These are phyloP conservation scores for Tympanopsis confertula DNA, from an alignment of 2,329 filamentous ascomycete genomes.

Conservation along the genomic window DNA sequence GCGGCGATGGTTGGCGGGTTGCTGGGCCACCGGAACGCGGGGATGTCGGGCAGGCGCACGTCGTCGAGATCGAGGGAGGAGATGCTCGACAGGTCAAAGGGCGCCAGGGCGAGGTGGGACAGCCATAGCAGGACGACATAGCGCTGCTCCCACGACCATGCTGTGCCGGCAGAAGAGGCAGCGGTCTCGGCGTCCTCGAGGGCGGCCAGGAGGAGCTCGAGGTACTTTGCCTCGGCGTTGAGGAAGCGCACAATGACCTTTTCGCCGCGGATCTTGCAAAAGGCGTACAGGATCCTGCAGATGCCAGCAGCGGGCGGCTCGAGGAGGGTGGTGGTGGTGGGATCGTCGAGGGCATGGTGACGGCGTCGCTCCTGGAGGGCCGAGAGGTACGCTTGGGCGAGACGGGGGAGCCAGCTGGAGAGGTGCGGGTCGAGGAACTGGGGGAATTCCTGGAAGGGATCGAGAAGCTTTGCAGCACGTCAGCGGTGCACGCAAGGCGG, in stretches of 20 bases:
- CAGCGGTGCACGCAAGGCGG: constrained; percentile 5
- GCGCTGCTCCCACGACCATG: constrained; percentile 72
- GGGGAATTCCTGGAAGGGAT: constrained; percentile 89
- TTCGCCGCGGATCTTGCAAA: constrained; percentile 88
- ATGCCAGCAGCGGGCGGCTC: constrained; percentile 58
- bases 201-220: constrained; percentile 70
- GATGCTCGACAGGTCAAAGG: constrained; percentile 82
- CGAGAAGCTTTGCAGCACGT: constrained; percentile 41
- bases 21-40: constrained; percentile 40
- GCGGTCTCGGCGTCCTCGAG: constrained; percentile 38
- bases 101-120: constrained; percentile 69
- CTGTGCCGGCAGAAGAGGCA: constrained; percentile 6
- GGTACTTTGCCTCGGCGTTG: constrained; percentile 75
- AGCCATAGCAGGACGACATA: constrained; percentile 85
- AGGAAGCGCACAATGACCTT: constrained; percentile 87
- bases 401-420: constrained; percentile 58
- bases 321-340: constrained; percentile 59
- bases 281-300: constrained; percentile 70
- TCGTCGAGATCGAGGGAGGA: constrained; percentile 48
- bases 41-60: constrained; percentile 25
- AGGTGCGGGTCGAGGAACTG: constrained; percentile 83
- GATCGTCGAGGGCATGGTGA: constrained; percentile 47
- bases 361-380: constrained; percentile 15
- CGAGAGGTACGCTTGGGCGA: constrained; percentile 63
- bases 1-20: constrained; percentile 59